Evolutionary conservation across 2,329 filamentous ascomycete species (phyloP).

Genomic region (Phaeosphaeriaceae sp.): DNA sequence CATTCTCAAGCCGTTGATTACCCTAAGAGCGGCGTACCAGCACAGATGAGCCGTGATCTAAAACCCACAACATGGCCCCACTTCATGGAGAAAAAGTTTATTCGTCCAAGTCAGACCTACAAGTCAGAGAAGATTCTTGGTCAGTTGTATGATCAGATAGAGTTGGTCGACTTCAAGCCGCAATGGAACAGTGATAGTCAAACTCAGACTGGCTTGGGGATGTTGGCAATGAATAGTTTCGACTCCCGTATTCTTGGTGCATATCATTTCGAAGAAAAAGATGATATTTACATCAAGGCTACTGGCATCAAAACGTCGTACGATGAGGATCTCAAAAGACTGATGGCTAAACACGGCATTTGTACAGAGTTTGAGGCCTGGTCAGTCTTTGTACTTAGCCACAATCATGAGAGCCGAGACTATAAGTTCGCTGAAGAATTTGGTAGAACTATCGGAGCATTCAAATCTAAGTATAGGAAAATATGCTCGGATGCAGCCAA

Average conservation of each 20-base stretch:
- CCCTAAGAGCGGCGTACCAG: conserved; percentile 84
- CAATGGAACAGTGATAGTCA: conserved; percentile 59
- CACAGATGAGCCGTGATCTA: conserved; percentile 67
- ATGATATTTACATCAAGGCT: conserved; percentile 64
- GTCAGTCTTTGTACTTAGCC: conserved; percentile 81
- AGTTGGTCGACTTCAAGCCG: conserved; percentile 72
- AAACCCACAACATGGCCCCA: conserved; percentile 76
- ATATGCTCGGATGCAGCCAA: conserved; percentile 71
- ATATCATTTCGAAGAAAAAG: conserved; percentile 62
- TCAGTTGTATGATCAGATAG: conserved; percentile 79
- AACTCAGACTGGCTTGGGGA: no score
- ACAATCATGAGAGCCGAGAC: conserved; percentile 73
- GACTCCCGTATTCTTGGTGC: conserved; percentile 74
- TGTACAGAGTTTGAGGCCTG: conserved; percentile 90
- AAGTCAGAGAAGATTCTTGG: conserved; percentile 76
- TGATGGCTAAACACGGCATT: conserved; percentile 87
- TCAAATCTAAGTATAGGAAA: conserved; percentile 73
- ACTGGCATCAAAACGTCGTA: conserved; percentile 75
- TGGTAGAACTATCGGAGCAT: conserved; percentile 66
- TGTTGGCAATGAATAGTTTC: conserved; percentile 61
- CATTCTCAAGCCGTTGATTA: conserved; percentile 96
- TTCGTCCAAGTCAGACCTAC: conserved; percentile 61
- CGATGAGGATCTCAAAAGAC: conserved; percentile 74
- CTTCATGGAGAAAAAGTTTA: conserved; percentile 77
- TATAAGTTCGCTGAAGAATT: conserved; percentile 90